These are phyloP conservation scores for Dactylellina haptotyla DNA, from an alignment of 2,329 filamentous ascomycete species.

Conservation along the genomic window DNA sequence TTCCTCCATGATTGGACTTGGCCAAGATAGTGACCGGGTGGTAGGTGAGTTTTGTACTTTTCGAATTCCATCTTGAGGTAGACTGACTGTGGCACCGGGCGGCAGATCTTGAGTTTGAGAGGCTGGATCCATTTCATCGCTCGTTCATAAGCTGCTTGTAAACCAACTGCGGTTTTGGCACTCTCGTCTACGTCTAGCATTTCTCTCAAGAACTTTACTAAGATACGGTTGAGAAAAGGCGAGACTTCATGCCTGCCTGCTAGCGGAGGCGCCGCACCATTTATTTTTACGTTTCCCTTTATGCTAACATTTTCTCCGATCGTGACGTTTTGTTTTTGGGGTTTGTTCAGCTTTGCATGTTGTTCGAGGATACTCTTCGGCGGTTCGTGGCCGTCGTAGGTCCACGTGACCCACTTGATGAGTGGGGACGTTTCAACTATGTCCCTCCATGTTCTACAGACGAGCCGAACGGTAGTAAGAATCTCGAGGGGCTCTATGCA, in stretches of 20 bases:
- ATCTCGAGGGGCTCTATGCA: not conserved
- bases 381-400: not conserved
- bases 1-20: not conserved
- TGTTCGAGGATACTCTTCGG: not conserved
- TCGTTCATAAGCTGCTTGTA: not conserved
- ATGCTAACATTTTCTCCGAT: not conserved
- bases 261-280: not conserved
- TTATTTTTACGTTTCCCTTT: not conserved
- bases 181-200: not conserved
- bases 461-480: slow-evolving; percentile 2
- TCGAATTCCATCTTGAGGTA: not conserved
- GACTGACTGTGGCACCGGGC: not conserved
- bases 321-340: not conserved
- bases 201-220: not conserved
- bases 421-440: slow-evolving; percentile 17
- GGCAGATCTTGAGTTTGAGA: not conserved
- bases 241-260: not conserved
- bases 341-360: not conserved
- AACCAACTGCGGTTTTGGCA: not conserved
- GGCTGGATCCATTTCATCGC: not conserved
- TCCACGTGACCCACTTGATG: slow-evolving; percentile 17
- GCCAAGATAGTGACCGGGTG: too few relatives aligned
- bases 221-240: not conserved
- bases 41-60: not conserved
- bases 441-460: slow-evolving; percentile 20